Evolutionary conservation across 148 eudicot genomes (phyloP).

Genomic region (Heliamphora exappendiculata): DNA sequence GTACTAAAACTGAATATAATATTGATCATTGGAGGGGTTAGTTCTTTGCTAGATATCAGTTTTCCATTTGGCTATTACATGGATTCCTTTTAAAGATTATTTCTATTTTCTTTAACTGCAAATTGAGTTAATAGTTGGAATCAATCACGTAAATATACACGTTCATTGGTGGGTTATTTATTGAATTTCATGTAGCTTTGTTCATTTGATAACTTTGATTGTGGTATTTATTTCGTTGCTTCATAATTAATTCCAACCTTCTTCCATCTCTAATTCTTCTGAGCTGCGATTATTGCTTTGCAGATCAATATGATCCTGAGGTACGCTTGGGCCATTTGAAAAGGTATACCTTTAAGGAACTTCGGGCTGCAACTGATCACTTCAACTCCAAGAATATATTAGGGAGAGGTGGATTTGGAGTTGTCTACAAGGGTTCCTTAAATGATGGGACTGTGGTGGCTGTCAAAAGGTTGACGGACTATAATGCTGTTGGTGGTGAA

Average conservation of each 20-base stretch:
- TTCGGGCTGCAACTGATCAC: conserved; percentile 72
- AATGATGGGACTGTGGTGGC: conserved; percentile 74
- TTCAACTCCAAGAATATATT: conserved; percentile 72
- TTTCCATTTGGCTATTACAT: too few relatives aligned
- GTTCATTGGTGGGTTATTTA: background rate
- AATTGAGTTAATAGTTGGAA: background rate
- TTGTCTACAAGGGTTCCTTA: conserved; percentile 71
- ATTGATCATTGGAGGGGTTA: too few relatives aligned
- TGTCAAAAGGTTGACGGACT: conserved; percentile 81
- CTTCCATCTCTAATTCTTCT: background rate
- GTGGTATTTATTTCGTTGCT: background rate
- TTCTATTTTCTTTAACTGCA: too few relatives aligned
- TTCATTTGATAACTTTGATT: background rate
- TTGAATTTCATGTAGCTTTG: background rate
- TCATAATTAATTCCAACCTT: background rate
- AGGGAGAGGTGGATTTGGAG: conserved; percentile 86
- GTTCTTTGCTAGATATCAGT: too few relatives aligned
- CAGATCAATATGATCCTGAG: conserved; percentile 92
- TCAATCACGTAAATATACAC: background rate
- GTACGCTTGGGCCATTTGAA: conserved; percentile 77
- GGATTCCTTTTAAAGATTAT: too few relatives aligned
- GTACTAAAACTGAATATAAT: too few relatives aligned
- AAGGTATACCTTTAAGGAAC: conserved; percentile 74
- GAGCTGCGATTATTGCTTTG: conserved; percentile 12
- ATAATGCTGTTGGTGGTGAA: conserved; percentile 63